Evolutionary conservation across 192 early-diverging fungal species (phyloP), one percentile per base, ranked within the genome.

Genomic region (Spinellus fusiger): DNA sequence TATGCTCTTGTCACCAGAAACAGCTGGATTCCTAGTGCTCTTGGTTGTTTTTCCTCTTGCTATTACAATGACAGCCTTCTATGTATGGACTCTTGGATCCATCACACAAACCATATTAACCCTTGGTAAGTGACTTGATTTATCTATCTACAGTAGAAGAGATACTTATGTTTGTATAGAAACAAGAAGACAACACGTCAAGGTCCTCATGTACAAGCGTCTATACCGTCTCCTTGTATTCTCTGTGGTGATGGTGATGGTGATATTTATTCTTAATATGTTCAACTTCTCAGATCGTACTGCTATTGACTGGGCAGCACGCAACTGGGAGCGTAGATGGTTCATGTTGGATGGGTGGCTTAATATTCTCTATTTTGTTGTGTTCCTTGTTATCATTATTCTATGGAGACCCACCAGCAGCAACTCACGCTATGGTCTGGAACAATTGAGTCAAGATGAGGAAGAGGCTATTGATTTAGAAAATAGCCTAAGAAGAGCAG

Each of bases 381-480:
- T 89, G 10, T 87, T 93, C 56, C 65, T 85, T 5, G 75, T 83
- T 15, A 93, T 98, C 64, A 76, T 89, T 20, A 82, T 89, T 29
- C 77, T 94, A 59, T 99, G 96, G 96, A 72, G 94, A 52, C 96
- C 96, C 0, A 97, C 94, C 0, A 75, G 76, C 27, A 89, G 95
- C 59, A 99, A 99, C 73, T 84, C 85, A 63, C 82, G 95, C 29
- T 94, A 93, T 69, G 90, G 93, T 25, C 78, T 98, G 28, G 91
- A 95, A 47, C 88, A 98, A 65, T 58, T 91, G 53, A 82, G 81
- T 33, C 74, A 80, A 5, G 86, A 92, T 48, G 91, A 92, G 47
- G 74, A 78, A 27, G 88, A 85, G 20, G 84, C 85, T 15, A 82
- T 85, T 46, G 83, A 82, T 26, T 82, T 86, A 29, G 85, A 86